Conservation (phyloP, 495 filamentous ascomycete genomes). For the Talaromyces adpressus region DNA sequence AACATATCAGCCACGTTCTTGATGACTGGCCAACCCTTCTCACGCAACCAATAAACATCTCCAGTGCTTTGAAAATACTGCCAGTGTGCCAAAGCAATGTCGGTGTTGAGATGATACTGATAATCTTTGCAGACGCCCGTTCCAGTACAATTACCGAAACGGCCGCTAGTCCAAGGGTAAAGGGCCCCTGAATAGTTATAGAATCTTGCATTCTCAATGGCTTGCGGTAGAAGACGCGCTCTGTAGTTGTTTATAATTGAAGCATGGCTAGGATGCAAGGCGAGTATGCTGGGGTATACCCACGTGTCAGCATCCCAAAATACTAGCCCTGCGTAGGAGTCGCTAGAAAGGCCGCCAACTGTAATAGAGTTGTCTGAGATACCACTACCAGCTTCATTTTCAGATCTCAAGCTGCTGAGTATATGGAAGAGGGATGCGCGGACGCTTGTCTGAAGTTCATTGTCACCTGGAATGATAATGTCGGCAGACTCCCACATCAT, state of each 20-base stretch:
- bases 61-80: slow-evolving; percentile 1
- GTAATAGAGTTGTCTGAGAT: slow-evolving; percentile 46
- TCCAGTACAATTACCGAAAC: slow-evolving; percentile 54
- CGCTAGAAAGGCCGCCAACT: slow-evolving; percentile 47
- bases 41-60: not conserved
- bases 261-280: slow-evolving; percentile 37
- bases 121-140: slow-evolving; percentile 55
- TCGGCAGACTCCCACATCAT: slow-evolving; percentile 2
- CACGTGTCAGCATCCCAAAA: slow-evolving; percentile 56
- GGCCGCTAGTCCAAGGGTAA: slow-evolving; percentile 50
- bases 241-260: slow-evolving; percentile 47
- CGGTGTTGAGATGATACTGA: slow-evolving; percentile 44
- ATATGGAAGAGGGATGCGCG: slow-evolving; percentile 3
- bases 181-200: slow-evolving; percentile 38
- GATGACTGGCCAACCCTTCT: slow-evolving; percentile 2
- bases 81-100: slow-evolving; percentile 8
- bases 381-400: not conserved
- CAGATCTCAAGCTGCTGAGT: not conserved
- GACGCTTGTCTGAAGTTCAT: not conserved
- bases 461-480: slow-evolving; percentile 2
- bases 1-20: slow-evolving; percentile 8
- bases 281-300: slow-evolving; percentile 49
- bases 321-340: slow-evolving; percentile 48
- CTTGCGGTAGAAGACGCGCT: slow-evolving; percentile 37
- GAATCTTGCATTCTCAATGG: slow-evolving; percentile 40